A percentile compares a stretch with the other conserved stretches of the same genome.
phyloP scores from a whole-genome alignment of 192 early-diverging fungal species.

The Coemansia sp. region DNA sequence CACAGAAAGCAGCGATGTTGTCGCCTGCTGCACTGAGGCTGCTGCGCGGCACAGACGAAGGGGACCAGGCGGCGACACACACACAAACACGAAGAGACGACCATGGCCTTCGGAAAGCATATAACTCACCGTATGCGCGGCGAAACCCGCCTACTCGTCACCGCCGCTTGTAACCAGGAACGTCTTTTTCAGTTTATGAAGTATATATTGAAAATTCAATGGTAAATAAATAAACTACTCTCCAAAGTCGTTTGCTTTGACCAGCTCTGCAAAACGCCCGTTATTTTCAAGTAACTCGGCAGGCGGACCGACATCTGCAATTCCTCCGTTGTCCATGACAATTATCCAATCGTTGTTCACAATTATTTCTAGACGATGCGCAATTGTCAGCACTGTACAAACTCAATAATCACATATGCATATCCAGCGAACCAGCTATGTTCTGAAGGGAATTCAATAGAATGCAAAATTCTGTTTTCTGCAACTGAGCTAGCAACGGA shows the following conservation, averaged over 20 bases:
- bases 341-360: too few species aligned
- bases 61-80: background rate
- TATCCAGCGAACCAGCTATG: conserved; percentile 20
- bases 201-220: too few species aligned
- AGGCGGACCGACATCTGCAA: too few species aligned
- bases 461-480: background rate
- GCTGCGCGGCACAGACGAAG: conserved; percentile 7
- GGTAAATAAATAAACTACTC: too few species aligned
- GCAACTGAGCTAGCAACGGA: background rate
- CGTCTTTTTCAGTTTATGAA: too few species aligned
- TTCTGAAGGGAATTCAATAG: background rate
- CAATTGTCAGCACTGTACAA: too few species aligned
- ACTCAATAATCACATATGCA: background rate
- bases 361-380: too few species aligned
- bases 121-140: conserved; percentile 35
- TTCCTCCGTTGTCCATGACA: too few species aligned
- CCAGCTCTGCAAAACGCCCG: too few species aligned
- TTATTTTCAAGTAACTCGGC: too few species aligned
- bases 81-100: background rate
- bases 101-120: conserved; percentile 19
- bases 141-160: conserved; percentile 4
- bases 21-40: conserved; percentile 45
- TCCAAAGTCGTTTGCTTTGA: too few species aligned
- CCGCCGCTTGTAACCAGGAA: background rate
- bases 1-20: conserved; percentile 7